A percentile compares a stretch with the other conserved stretches of the same genome.
phyloP scores from a whole-genome alignment of 352 stramenopile species.

The Hyaloperonospora brassicae region DNA sequence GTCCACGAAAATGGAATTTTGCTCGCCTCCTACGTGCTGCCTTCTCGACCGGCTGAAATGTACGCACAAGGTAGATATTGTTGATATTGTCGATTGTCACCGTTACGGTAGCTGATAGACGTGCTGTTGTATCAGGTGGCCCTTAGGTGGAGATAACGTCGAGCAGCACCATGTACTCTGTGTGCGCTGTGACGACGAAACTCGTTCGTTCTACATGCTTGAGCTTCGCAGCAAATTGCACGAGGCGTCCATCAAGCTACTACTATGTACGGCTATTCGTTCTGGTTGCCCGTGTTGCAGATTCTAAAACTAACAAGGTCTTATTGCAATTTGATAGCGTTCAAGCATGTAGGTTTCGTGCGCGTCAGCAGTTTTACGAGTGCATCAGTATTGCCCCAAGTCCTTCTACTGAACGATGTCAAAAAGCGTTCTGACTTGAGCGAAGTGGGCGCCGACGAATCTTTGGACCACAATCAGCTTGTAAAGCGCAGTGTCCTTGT shows the following conservation, averaged over 20 bases:
- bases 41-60: constrained; percentile 33
- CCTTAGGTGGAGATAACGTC: constrained; percentile 18
- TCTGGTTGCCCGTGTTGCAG: neutral
- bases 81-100: neutral
- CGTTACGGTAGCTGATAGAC: constrained; percentile 1
- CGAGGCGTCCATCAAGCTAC: constrained; percentile 30
- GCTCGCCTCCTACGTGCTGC: constrained; percentile 39
- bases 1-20: constrained; percentile 40
- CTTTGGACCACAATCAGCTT: constrained; percentile 17
- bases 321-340: constrained; percentile 23
- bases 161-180: constrained; percentile 24
- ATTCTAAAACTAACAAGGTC: constrained; percentile 1
- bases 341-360: constrained; percentile 40
- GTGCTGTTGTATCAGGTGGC: constrained; percentile 13
- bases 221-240: constrained; percentile 28
- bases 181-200: constrained; percentile 37
- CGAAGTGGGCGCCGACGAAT: constrained; percentile 1
- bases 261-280: constrained; percentile 32
- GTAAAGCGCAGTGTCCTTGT: constrained; percentile 45
- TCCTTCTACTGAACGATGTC: constrained; percentile 39
- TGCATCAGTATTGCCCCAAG: constrained; percentile 15
- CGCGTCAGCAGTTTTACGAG: constrained; percentile 27
- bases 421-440: constrained; percentile 6
- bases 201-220: constrained; percentile 47
- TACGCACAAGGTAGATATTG: constrained; percentile 21